phyloP scores from a whole-genome alignment of 345 rosid species.

The Mercurialis annua region DNA sequence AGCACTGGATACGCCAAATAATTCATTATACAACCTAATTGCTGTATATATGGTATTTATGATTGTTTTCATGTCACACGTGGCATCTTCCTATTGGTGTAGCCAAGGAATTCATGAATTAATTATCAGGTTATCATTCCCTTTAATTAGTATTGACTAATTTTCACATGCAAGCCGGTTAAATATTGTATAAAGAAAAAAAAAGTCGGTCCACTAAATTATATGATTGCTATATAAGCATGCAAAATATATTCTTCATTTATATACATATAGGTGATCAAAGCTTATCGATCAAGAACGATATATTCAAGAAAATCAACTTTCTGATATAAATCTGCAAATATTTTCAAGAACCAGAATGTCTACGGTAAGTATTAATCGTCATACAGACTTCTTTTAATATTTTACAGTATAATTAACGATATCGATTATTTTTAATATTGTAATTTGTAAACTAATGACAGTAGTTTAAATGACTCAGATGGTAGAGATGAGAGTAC shows the following conservation, averaged over 20 bases:
- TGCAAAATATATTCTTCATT: too few relatives aligned
- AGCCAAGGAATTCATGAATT: neutral
- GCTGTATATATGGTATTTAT: neutral
- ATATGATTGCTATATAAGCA: neutral
- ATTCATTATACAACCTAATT: too few relatives aligned
- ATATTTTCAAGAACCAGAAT: neutral
- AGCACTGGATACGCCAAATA: neutral
- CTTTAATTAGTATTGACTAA: neutral
- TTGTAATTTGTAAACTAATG: too few relatives aligned
- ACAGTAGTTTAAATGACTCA: slow-evolving; percentile 21
- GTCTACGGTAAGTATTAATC: slow-evolving; percentile 4
- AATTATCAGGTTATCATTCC: neutral
- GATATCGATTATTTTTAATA: too few relatives aligned
- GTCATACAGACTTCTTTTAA: neutral
- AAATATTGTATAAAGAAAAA: neutral
- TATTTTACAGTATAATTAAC: neutral
- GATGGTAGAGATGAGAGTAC: slow-evolving; percentile 81
- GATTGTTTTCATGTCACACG: neutral
- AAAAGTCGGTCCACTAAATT: slow-evolving; percentile 6
- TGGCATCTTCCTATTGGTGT: neutral
- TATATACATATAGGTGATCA: neutral
- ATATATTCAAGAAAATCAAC: neutral
- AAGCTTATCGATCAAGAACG: neutral
- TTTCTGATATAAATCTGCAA: neutral
- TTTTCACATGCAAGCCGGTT: slow-evolving; percentile 9